Evolutionary conservation across 441 rosid genomes (phyloP), one percentile per base, ranked within the genome.

Genomic region (Adansonia grandidieri): DNA sequence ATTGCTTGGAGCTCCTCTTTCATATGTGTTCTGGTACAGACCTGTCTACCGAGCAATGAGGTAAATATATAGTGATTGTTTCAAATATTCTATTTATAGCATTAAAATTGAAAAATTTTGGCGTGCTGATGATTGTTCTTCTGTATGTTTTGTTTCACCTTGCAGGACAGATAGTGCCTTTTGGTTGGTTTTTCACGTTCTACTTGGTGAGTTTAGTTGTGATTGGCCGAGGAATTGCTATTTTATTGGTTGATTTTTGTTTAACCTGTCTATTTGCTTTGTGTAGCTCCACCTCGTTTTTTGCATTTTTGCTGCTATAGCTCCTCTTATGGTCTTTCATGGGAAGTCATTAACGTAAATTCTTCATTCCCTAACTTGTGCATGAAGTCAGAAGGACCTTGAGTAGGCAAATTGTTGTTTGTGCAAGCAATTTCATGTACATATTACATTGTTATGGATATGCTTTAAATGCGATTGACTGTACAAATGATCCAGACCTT

Each of bases 11-110:
- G 84, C 87, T 44, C 99, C 98, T 3, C 87, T 93, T 66, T 93
- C 99, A 45, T 93, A 92, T 82, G 86, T 96, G 60, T 78, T 93
- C 58, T 96, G 99, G 99, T 96, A 96, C 84, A 88, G 95, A 87
- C 99, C 99, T 45, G 90, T 96, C 28, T 93, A 93, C 86, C 92
- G 95, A 81, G 99, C 93, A 75, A 93, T 96, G 98, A 92, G 94
- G 99, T 87, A 82, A 48, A 51, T 32, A 47, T 64, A n/a, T 76
- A 3, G 19, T 51, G 48, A n/a, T 32, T 63, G 32, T 20, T 48
- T 48, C 14, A 45, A 63, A 28, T 48, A 6, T 61, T 48, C 32
- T 48, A 63, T 64, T 11, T 32, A 11, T 57, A 48, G 74, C 53
- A 44, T 60, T 65, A 71, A 63, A 67, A 69, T 17, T 24, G 70